Evolutionary conservation across 345 rosid species (phyloP), one percentile per base, ranked within the genome.

Genomic region (Lepidium aucheri): DNA sequence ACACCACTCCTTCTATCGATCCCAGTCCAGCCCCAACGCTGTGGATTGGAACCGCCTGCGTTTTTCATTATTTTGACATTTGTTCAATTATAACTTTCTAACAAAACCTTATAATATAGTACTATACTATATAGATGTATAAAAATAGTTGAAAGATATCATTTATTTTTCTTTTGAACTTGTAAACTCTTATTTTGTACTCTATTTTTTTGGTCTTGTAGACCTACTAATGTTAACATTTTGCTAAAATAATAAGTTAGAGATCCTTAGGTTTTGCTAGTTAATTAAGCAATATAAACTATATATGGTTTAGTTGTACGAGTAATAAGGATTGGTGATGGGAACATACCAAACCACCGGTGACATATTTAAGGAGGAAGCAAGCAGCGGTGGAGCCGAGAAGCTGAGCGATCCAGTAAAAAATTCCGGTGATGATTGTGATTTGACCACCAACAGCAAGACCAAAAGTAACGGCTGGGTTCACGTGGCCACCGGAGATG

Each of bases 401-500:
- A 62, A 92, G 96, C 75, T 92, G 98, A 64, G 98, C 93, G 12
- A 92, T 70, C 93, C 92, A 87, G 79, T 92, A 92, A 81, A 92
- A 86, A 70, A 92, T 74, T 68, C 95, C 88, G 9, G 95, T 87
- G 72, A 92, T 86, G 76, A 92, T 40, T 68, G 96, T 87, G 82
- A 92, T 89, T 38, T 89, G 93, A 52, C 98, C 98, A 47, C 96
- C 95, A 7, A 92, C 82, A 65, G 96, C 96, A 74, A 92, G 77
- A 6, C 98, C 96, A 30, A 87, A 83, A 50, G 98, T 92, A 63
- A 92, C 96, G 8, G 96, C 96, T 4, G 98, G 98, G 81, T 92
- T 89, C 22, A 92, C 98, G 60, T 92, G 98, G 17, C 98, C 96
- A 32, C 96, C 96, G 8, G 96, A 89, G 81, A 89, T 89, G 80